Conservation (phyloP, 2,329 filamentous ascomycete genomes). For the Trematosphaeria pertusa region DNA sequence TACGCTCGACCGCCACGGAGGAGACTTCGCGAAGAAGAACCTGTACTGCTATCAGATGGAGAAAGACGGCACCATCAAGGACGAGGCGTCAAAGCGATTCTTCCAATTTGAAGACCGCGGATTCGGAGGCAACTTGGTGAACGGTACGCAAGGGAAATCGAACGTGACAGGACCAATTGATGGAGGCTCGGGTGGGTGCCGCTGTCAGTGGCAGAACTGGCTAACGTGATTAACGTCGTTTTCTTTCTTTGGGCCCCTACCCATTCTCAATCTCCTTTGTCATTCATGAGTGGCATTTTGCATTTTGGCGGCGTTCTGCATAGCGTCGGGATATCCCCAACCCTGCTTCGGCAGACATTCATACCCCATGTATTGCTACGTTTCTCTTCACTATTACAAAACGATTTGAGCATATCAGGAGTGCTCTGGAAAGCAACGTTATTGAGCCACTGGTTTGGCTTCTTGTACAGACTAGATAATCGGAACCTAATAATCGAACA, state of each 20-base stretch:
- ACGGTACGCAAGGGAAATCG: slow-evolving; percentile 56
- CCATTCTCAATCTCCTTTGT: not conserved
- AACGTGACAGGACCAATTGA: slow-evolving; percentile 58
- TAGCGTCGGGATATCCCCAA: too few species aligned
- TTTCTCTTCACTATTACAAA: not conserved
- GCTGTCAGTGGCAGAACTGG: slow-evolving; percentile 67
- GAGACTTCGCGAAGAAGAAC: slow-evolving; percentile 60
- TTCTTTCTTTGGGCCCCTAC: not conserved
- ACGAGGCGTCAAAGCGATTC: slow-evolving; percentile 47
- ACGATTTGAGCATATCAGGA: too few species aligned
- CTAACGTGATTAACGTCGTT: slow-evolving; percentile 24
- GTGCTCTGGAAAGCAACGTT: too few species aligned
- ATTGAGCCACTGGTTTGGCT: not conserved
- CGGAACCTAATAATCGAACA: not conserved
- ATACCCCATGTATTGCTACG: not conserved
- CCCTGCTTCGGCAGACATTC: not conserved
- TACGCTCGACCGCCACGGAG: slow-evolving; percentile 67
- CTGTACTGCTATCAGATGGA: slow-evolving; percentile 68
- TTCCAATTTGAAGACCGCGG: slow-evolving; percentile 61
- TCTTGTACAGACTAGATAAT: not conserved
- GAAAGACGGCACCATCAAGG: slow-evolving; percentile 52
- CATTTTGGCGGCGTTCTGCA: slow-evolving; percentile 1
- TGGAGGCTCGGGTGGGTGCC: slow-evolving; percentile 66
- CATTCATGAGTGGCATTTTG: not conserved
- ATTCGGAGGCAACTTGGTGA: slow-evolving; percentile 59